Percentiles rank a stretch among this genome's conserved stretches.
phyloP scores from a whole-genome alignment of 2,329 filamentous ascomycete genomes.

The Venturia carpophila region DNA sequence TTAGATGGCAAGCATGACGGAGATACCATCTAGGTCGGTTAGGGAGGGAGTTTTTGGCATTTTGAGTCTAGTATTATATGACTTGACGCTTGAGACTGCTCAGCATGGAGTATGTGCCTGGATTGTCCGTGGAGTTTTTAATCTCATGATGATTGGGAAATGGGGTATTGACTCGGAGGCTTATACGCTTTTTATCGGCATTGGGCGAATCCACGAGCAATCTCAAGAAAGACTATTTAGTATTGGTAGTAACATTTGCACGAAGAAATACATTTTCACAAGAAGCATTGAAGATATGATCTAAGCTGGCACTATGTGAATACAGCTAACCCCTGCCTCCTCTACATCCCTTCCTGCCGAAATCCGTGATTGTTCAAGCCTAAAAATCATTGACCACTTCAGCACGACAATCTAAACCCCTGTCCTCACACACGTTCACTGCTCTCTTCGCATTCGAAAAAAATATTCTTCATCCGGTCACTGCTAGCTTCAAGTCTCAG shows the following conservation, averaged over 20 bases:
- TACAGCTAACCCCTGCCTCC: neutral
- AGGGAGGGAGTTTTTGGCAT: neutral
- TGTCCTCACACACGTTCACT: neutral
- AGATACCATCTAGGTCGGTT: neutral
- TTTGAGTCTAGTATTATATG: neutral
- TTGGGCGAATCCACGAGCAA: neutral
- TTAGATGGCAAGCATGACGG: slow-evolving; percentile 24
- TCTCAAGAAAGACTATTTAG: neutral
- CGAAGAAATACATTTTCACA: neutral
- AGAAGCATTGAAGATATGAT: neutral
- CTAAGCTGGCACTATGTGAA: neutral
- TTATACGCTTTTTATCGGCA: neutral
- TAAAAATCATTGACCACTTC: neutral
- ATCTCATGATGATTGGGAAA: neutral
- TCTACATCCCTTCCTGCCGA: neutral
- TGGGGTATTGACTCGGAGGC: neutral
- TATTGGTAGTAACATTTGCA: no score
- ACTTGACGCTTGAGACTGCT: neutral
- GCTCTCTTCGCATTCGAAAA: neutral
- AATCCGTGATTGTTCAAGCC: neutral
- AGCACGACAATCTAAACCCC: neutral
- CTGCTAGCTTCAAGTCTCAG: neutral
- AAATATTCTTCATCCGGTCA: neutral
- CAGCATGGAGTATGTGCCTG: neutral
- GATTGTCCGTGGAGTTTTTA: neutral